phyloP scores from a whole-genome alignment of 2,329 filamentous ascomycete genomes.

The Hypoxylon sp. region DNA sequence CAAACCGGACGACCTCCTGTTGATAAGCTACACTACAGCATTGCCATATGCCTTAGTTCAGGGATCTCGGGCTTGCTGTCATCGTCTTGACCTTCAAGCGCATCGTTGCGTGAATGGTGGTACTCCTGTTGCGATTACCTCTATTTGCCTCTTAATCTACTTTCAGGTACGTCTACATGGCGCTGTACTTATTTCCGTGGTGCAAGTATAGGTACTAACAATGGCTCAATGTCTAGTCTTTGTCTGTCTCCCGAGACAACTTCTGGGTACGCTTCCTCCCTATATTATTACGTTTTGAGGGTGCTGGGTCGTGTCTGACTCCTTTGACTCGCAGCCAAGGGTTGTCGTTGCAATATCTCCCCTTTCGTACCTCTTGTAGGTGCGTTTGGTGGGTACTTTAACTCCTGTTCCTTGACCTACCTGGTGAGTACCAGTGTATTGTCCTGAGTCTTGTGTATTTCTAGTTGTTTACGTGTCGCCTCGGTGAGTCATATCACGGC shows the following conservation, averaged over 20 bases:
- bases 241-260: conserved; percentile 1
- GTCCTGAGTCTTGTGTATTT: background rate
- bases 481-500: background rate
- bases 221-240: conserved; percentile 11
- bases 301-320: conserved; percentile 12
- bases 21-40: conserved; percentile 3
- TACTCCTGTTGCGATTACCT: conserved; percentile 11
- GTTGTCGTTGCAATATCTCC: background rate
- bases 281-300: background rate
- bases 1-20: background rate
- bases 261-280: conserved; percentile 19
- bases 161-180: conserved; percentile 20
- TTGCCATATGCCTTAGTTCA: conserved; percentile 31
- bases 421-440: background rate
- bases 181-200: background rate
- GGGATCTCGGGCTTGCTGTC: conserved; percentile 2
- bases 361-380: background rate
- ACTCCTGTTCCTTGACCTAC: background rate
- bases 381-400: background rate
- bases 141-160: conserved; percentile 4
- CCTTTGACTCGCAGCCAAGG: background rate
- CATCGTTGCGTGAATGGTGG: conserved; percentile 25
- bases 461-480: background rate
- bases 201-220: conserved; percentile 15
- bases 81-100: conserved; percentile 16